Percentiles rank a stretch among this genome's conserved stretches.
Evolutionary conservation across 1,139 yeast genomes (phyloP).

Genomic region (Hemisphaericaspora lyxosophila): DNA sequence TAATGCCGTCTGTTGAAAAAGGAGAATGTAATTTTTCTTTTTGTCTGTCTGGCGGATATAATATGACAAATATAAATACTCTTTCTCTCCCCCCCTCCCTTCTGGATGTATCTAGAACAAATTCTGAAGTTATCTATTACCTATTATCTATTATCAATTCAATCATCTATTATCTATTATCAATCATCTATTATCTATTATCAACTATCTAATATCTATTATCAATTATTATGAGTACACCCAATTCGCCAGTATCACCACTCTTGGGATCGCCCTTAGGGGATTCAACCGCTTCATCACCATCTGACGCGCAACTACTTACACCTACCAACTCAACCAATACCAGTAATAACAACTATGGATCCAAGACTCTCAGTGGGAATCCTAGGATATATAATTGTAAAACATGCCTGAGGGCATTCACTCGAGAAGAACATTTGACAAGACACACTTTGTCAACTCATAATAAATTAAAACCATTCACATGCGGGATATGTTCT

Average conservation of each 20-base stretch:
- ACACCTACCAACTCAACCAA: conserved; percentile 1
- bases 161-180: too few relatives aligned
- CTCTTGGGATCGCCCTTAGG: conserved; percentile 3
- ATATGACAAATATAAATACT: conserved; percentile 3
- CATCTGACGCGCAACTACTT: background rate
- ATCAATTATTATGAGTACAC: conserved; percentile 5
- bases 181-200: too few relatives aligned
- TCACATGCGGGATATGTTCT: conserved; percentile 90
- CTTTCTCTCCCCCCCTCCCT: conserved; percentile 1
- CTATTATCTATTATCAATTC: too few relatives aligned
- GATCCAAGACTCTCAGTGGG: conserved; percentile 47
- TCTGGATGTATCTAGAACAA: too few relatives aligned
- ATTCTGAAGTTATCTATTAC: too few relatives aligned
- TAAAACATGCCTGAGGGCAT: conserved; percentile 44
- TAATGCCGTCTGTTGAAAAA: too few relatives aligned
- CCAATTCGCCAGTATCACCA: conserved; percentile 7
- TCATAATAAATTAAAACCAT: conserved; percentile 49
- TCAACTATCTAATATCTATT: too few relatives aligned
- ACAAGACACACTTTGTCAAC: conserved; percentile 47
- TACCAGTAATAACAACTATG: conserved; percentile 27
- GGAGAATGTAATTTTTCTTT: too few relatives aligned
- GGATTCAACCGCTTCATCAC: conserved; percentile 1
- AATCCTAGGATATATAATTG: conserved; percentile 47
- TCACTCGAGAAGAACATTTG: conserved; percentile 49
- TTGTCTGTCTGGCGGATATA: too few relatives aligned